phyloP scores from a whole-genome alignment of 2,329 filamentous ascomycete genomes.

The Ramularia endophylla region DNA sequence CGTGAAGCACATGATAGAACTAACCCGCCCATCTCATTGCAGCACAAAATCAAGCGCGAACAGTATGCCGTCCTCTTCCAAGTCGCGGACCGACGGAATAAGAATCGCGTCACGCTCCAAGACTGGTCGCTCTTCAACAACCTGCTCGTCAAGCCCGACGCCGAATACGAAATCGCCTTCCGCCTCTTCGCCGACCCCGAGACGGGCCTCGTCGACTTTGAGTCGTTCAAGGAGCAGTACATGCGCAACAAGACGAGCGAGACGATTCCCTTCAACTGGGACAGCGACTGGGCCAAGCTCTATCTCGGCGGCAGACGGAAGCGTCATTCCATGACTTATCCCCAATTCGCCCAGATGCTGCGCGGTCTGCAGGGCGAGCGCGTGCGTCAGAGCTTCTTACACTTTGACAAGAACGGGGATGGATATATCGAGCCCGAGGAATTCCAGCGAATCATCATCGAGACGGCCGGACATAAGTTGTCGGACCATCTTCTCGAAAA shows the following conservation, averaged over 20 bases:
- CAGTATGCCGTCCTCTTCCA: conserved; percentile 92
- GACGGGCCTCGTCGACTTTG: conserved; percentile 80
- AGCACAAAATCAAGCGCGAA: conserved; percentile 97
- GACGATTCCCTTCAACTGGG: conserved; percentile 92
- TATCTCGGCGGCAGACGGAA: conserved; percentile 87
- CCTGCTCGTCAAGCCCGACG: conserved; percentile 86
- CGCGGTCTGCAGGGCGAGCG: conserved; percentile 93
- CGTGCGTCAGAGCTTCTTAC: conserved; percentile 89
- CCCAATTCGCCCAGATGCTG: conserved; percentile 97
- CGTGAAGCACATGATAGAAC: neutral
- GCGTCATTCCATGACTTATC: conserved; percentile 87
- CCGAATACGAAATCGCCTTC: conserved; percentile 98
- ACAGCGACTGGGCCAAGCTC: conserved; percentile 90
- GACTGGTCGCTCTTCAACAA: conserved; percentile 96
- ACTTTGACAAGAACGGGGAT: conserved; percentile 84
- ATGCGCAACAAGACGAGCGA: conserved; percentile 80
- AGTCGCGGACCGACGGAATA: conserved; percentile 74
- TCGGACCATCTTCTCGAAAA: conserved; percentile 93
- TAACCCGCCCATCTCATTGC: conserved; percentile 11
- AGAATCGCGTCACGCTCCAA: conserved; percentile 67
- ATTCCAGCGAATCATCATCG: conserved; percentile 92
- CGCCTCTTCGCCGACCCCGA: conserved; percentile 87
- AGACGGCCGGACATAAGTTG: conserved; percentile 91
- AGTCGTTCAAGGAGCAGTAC: conserved; percentile 79
- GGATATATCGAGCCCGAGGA: conserved; percentile 94